These are phyloP conservation scores for Plenodomus tracheiphilus DNA, from an alignment of 2,329 filamentous ascomycete species.

Conservation along the genomic window DNA sequence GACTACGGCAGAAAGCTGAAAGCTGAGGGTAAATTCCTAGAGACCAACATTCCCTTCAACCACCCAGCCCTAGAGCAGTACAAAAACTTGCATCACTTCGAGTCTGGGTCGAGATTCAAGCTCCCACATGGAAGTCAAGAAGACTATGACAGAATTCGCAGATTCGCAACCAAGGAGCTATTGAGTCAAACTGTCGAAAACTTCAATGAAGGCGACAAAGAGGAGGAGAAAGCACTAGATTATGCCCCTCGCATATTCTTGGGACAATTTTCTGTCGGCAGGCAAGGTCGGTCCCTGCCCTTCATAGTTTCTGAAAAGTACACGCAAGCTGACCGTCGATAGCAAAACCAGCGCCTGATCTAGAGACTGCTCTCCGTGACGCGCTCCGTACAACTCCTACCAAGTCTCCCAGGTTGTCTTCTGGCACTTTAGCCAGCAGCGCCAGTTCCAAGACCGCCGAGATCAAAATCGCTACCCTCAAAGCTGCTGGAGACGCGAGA, in stretches of 20 bases:
- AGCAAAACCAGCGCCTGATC: background rate
- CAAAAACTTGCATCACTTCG: slow-evolving; percentile 16
- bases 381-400: background rate
- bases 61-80: slow-evolving; percentile 11
- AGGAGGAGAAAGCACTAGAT: slow-evolving; percentile 5
- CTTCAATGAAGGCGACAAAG: slow-evolving; percentile 11
- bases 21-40: slow-evolving; percentile 7
- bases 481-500: background rate
- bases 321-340: slow-evolving; percentile 1
- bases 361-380: background rate
- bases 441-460: background rate
- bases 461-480: no score
- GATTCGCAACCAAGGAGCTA: slow-evolving; percentile 1
- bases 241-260: slow-evolving; percentile 27
- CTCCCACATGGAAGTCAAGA: slow-evolving; percentile 13
- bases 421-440: background rate
- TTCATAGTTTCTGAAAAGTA: no score
- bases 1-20: slow-evolving; percentile 13
- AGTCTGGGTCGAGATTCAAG: slow-evolving; percentile 37
- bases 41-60: slow-evolving; percentile 23
- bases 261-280: slow-evolving; percentile 8
- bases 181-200: slow-evolving; percentile 10
- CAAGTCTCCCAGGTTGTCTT: background rate
- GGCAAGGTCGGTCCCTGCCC: slow-evolving; percentile 1
- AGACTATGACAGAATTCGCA: slow-evolving; percentile 4